Conservation (phyloP, 768 basidiomycete genomes). For the Psilocybe tampanensis region DNA sequence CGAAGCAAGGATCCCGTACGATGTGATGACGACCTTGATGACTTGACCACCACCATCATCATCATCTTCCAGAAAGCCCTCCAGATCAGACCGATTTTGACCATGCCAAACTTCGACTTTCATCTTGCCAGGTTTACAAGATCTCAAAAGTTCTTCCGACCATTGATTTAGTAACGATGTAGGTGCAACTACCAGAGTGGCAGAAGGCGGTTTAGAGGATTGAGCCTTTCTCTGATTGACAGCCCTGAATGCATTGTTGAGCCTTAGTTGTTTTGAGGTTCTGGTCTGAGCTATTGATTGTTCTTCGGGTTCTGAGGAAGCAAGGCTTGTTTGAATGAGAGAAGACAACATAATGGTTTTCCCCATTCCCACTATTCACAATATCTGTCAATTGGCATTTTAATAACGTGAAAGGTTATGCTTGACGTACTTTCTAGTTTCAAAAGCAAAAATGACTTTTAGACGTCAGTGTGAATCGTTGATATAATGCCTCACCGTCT, state of each 20-base stretch:
- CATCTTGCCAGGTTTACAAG: slow-evolving; percentile 69
- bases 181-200: slow-evolving; percentile 91
- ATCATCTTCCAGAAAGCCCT: slow-evolving; percentile 55
- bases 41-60: slow-evolving; percentile 47
- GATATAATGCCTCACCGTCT: slow-evolving; percentile 3
- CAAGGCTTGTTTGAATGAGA: slow-evolving; percentile 79
- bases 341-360: slow-evolving; percentile 94
- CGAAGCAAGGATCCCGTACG: slow-evolving; percentile 89
- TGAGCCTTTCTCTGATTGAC: slow-evolving; percentile 33
- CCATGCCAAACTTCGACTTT: slow-evolving; percentile 86
- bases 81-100: slow-evolving; percentile 76
- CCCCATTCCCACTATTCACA: slow-evolving; percentile 85
- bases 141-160: slow-evolving; percentile 90
- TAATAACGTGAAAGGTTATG: neutral
- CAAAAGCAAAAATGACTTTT: neutral
- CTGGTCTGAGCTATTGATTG: slow-evolving; percentile 30
- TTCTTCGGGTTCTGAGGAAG: slow-evolving; percentile 40
- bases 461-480: neutral
- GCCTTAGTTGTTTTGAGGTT: slow-evolving; percentile 57
- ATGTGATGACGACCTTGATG: slow-evolving; percentile 85
- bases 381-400: slow-evolving; percentile 2
- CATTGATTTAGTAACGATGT: slow-evolving; percentile 92
- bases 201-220: slow-evolving; percentile 41
- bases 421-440: slow-evolving; percentile 54
- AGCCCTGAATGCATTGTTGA: slow-evolving; percentile 65